These are phyloP conservation scores for Leccinellum rugosiceps DNA, from an alignment of 768 basidiomycete species.

Conservation along the genomic window DNA sequence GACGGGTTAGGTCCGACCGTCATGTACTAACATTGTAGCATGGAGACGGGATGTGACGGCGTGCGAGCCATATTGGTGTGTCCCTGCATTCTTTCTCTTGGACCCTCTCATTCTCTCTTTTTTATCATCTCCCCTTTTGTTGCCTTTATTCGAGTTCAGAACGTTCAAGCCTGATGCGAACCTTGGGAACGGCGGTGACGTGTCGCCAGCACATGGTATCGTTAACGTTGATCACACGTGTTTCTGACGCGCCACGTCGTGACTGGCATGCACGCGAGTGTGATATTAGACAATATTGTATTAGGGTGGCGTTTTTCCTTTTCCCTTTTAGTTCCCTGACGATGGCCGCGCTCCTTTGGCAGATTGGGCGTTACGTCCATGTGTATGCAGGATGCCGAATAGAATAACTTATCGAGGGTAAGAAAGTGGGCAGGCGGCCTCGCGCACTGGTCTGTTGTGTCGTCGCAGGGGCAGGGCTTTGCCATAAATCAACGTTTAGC, in stretches of 20 bases:
- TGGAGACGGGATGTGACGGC: neutral
- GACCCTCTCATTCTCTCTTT: neutral
- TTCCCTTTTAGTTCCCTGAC: neutral
- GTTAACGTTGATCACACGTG: conserved; percentile 17
- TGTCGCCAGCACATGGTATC: neutral
- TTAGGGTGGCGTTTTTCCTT: neutral
- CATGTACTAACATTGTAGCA: neutral
- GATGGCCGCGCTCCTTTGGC: neutral
- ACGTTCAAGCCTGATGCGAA: neutral
- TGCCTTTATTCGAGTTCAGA: neutral
- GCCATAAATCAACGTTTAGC: neutral
- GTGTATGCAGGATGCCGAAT: neutral
- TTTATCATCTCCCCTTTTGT: too few relatives aligned
- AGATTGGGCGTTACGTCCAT: neutral
- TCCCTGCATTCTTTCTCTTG: neutral
- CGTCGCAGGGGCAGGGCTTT: neutral
- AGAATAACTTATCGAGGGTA: neutral
- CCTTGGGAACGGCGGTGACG: neutral
- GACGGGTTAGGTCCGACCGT: neutral
- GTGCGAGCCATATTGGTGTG: neutral
- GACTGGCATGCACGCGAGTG: neutral
- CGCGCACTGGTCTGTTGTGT: neutral
- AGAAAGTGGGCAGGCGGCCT: neutral
- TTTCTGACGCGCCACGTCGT: conserved; percentile 9
- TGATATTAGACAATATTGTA: neutral